Percentiles rank a stretch among this genome's conserved stretches.
phyloP scores from a whole-genome alignment of 2,329 filamentous ascomycete species.

The Aspergillus brunneoviolaceus region DNA sequence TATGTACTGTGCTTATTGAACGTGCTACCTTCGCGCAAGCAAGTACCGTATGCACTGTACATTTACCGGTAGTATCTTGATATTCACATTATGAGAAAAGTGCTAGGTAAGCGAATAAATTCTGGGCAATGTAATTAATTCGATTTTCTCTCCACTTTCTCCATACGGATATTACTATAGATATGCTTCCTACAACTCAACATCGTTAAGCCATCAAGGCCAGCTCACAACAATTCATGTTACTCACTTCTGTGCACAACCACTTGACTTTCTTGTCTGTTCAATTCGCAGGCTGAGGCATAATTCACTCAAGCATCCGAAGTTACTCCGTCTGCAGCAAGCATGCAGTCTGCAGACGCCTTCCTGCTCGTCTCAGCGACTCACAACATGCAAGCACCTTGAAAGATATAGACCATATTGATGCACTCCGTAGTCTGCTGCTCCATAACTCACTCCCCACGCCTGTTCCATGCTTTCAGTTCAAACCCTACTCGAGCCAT shows the following conservation, averaged over 20 bases:
- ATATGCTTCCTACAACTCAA: neutral
- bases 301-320: neutral
- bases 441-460: too few relatives aligned
- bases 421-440: neutral
- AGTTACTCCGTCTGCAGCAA: neutral
- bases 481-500: neutral
- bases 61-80: neutral
- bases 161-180: neutral
- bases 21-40: neutral
- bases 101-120: neutral
- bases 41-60: neutral
- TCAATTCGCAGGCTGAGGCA: neutral
- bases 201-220: neutral
- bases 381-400: neutral
- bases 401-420: neutral
- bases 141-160: neutral
- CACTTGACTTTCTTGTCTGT: neutral
- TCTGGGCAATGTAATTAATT: neutral
- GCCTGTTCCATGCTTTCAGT: neutral
- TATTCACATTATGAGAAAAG: neutral
- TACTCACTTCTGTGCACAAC: neutral
- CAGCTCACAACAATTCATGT: neutral
- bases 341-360: neutral
- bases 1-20: neutral
- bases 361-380: neutral